Base-by-base conservation (phyloP, 176 grass and related monocot species). In the Chrysopogon serrulatus region DNA sequence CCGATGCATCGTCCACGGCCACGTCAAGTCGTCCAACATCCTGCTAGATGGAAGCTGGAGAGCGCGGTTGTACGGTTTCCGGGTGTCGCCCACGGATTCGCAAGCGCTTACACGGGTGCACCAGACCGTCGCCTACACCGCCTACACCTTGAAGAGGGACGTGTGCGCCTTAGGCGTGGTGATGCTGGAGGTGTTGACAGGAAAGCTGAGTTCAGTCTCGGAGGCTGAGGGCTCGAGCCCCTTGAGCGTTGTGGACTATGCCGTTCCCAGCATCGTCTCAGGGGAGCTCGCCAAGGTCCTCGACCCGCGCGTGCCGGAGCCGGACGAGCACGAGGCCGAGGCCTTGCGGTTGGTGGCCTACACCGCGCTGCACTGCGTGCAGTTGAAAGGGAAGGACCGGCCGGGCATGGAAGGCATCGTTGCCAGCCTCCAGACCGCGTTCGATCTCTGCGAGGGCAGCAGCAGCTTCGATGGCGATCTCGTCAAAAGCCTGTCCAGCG, bases 11-110 rank as follows among this genome's bases (percentile, higher is more conserved):
- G 93, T 93, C 85, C 93, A 98, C 83, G 59, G 96, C 74, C 82
- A 98, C 85, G 90, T 95, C 68, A 98, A 95, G 65, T 95, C 96
- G 10, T 95, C 93, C 31, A 98, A 95, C 86, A 98, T 98, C 43
- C 68, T 98, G 83, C 85, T 98, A 12, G 96, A 95, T 57, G 71
- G 19, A 11, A 59, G 70, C 61, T 98, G 90, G 88, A 78, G 79
- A 34, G 96, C 93, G 1, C 84, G 89, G 23, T 87, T 98, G 23
- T 98, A 91, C 5, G 93, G 85, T 65, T 94, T 95, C 12, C 89
- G 91, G 9, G 73, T 53, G 19, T 21, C 49, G 48, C 18, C 3
- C 10, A 43, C 0, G 48, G n/a, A n/a, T n/a, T n/a, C n/a, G n/a
- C n/a, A n/a, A n/a, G n/a, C n/a, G n/a, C n/a, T n/a, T n/a, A n/a